phyloP scores from a whole-genome alignment of 1,284 basidiomycete species.

The Cutaneotrichosporon cutaneum region DNA sequence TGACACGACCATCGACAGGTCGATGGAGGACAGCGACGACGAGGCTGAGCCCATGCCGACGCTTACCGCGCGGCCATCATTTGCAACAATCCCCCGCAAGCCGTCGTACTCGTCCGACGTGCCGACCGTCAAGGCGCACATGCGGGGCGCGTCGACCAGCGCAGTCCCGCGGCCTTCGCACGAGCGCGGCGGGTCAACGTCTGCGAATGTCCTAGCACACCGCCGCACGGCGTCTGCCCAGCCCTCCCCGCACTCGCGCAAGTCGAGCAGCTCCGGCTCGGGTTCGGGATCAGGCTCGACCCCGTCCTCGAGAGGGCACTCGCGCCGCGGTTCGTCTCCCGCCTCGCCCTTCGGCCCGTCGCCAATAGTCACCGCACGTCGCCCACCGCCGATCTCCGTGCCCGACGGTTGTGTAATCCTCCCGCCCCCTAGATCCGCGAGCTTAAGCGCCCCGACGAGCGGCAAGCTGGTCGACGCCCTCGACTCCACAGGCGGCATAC shows the following conservation, averaged over 20 bases:
- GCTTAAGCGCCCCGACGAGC: constrained; percentile 7
- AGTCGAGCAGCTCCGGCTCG: not conserved
- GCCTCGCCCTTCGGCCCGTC: constrained; percentile 2
- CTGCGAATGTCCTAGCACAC: not conserved
- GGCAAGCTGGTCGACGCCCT: not conserved
- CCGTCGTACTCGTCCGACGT: constrained; percentile 6
- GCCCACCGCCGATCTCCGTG: constrained; percentile 2
- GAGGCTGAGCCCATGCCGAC: not conserved
- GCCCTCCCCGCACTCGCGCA: constrained; percentile 1
- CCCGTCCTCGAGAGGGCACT: not conserved
- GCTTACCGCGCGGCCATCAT: not conserved
- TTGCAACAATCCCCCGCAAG: constrained; percentile 6
- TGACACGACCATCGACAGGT: constrained; percentile 4
- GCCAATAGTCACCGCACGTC: constrained; percentile 3
- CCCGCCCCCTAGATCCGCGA: not conserved
- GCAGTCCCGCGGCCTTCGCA: constrained; percentile 1
- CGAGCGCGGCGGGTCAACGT: not conserved
- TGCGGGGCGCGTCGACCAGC: constrained; percentile 1
- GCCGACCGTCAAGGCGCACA: constrained; percentile 5
- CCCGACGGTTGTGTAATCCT: not conserved
- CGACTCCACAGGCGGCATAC: not conserved
- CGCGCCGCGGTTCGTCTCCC: not conserved
- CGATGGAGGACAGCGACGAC: constrained; percentile 5
- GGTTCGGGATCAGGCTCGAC: not conserved
- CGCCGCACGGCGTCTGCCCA: not conserved